A percentile compares a stretch with the other conserved stretches of the same genome.
Conservation (phyloP, 805 yeast species). For the Candida silvatica region DNA sequence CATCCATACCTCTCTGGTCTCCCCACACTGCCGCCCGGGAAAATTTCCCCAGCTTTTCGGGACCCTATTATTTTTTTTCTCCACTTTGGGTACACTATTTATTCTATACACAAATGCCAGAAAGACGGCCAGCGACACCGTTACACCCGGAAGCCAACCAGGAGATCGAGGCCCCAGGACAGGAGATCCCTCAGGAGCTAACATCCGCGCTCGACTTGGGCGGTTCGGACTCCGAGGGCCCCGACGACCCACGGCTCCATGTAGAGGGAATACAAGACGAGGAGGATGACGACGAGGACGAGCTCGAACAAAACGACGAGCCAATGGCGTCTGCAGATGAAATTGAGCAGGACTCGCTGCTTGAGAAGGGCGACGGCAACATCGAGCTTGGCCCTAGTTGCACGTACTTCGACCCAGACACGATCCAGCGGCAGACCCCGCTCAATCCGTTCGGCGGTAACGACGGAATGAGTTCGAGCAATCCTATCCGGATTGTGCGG, state of each 20-base stretch:
- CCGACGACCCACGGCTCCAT: no score
- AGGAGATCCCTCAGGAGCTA: slow-evolving; percentile 13
- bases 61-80: not conserved
- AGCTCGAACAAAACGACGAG: slow-evolving; percentile 9
- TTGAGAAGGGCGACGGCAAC: not conserved
- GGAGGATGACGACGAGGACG: slow-evolving; percentile 7
- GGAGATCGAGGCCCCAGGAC: slow-evolving; percentile 13
- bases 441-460: slow-evolving; percentile 24
- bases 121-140: slow-evolving; percentile 17
- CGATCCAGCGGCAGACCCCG: slow-evolving; percentile 12
- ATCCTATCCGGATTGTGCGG: slow-evolving; percentile 13
- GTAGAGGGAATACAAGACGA: no score
- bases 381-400: slow-evolving; percentile 3
- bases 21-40: no score
- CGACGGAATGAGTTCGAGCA: slow-evolving; percentile 13
- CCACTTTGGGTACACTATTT: no score
- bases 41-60: not conserved
- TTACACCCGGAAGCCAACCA: slow-evolving; percentile 21
- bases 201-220: slow-evolving; percentile 20
- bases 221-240: slow-evolving; percentile 6
- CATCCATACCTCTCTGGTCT: no score
- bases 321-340: slow-evolving; percentile 2
- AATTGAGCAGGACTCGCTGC: slow-evolving; percentile 1
- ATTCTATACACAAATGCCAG: not conserved
- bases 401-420: slow-evolving; percentile 13